Evolutionary conservation across 2,329 filamentous ascomycete species (phyloP), one percentile per base, ranked within the genome.

Genomic region (Venturia oleaginea): DNA sequence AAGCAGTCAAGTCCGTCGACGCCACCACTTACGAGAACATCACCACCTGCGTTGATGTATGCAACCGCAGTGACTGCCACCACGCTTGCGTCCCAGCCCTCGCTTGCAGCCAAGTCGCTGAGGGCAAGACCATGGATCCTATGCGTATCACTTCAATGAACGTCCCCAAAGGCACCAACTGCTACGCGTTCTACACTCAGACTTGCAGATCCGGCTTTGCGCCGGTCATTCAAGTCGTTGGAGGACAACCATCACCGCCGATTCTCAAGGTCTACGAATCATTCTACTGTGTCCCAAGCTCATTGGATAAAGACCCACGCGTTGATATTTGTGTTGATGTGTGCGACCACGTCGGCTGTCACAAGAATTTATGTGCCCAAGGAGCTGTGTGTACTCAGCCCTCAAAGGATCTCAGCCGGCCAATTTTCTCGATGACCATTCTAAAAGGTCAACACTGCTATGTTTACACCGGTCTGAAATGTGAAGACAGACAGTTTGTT

Each of bases 41-140:
- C 4, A 42, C 40, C 3, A 11, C 40, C 40, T 42, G 40, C 13
- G 40, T 42, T 42, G 40, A 17, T 42, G 40, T 42, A 4, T 42
- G 40, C 40, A 11, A 42, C 40, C 40, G 40, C 40, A 42, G 40
- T 19, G 40, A 11, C 40, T 42, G 40, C 40, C 40, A 42, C 7
- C 10, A 7, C 40, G 69, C 73, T 19, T 72, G 70, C 7, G 72
- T 68, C 73, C 75, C 75, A 62, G 40, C 40, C 17, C 15, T 42
- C 40, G 11, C 4, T 42, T 42, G 40, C 40, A 42, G 17, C 40
- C 6, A 17, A 42, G 15, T 42, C 40, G 13, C 40, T 11, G 34
- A 37, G 34, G 34, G 10, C 40, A 5, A 42, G 17, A n/a, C n/a
- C n/a, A n/a, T n/a, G n/a, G n/a, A n/a, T n/a, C 13, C 40, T 42